Evolutionary conservation across 2,329 filamentous ascomycete genomes (phyloP).

Genomic region (Claviceps sp.): DNA sequence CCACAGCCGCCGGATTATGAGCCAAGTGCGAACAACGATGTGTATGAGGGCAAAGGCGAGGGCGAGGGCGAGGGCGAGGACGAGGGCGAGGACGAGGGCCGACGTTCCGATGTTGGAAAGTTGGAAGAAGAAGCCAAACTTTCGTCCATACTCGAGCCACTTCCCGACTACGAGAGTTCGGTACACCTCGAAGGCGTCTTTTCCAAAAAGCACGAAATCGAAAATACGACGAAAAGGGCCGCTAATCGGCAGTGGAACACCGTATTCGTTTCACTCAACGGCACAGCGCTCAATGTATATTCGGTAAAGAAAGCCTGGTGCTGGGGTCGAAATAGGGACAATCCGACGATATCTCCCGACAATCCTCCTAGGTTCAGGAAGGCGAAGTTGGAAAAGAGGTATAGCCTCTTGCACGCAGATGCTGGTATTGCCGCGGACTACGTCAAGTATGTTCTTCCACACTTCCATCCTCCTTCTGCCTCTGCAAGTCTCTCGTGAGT

Average conservation of each 20-base stretch:
- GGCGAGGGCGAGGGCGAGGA: not conserved
- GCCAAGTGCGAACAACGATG: conserved; percentile 8
- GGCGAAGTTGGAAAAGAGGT: conserved; percentile 49
- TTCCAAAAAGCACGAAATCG: conserved; percentile 51
- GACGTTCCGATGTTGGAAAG: conserved; percentile 4
- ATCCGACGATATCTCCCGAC: conserved; percentile 34
- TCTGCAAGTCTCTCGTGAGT: too few relatives aligned
- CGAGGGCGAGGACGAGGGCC: not conserved
- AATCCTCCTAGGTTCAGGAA: conserved; percentile 37
- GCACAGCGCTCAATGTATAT: conserved; percentile 55
- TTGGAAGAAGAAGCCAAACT: conserved; percentile 25
- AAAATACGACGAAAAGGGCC: conserved; percentile 48
- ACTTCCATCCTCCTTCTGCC: too few relatives aligned
- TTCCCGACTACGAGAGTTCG: conserved; percentile 45
- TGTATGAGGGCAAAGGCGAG: not conserved
- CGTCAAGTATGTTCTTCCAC: conserved; percentile 39
- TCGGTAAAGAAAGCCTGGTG: conserved; percentile 45
- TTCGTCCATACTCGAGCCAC: conserved; percentile 13
- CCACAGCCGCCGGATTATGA: conserved; percentile 35
- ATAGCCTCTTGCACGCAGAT: conserved; percentile 62
- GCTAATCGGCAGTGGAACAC: conserved; percentile 51
- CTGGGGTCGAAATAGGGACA: conserved; percentile 33
- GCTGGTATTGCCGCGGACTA: conserved; percentile 63
- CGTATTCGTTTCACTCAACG: conserved; percentile 50
- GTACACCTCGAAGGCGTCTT: conserved; percentile 44